These are phyloP conservation scores for Vitis hybrid DNA, from an alignment of 177 flowering plant genomes.

Conservation along the genomic window DNA sequence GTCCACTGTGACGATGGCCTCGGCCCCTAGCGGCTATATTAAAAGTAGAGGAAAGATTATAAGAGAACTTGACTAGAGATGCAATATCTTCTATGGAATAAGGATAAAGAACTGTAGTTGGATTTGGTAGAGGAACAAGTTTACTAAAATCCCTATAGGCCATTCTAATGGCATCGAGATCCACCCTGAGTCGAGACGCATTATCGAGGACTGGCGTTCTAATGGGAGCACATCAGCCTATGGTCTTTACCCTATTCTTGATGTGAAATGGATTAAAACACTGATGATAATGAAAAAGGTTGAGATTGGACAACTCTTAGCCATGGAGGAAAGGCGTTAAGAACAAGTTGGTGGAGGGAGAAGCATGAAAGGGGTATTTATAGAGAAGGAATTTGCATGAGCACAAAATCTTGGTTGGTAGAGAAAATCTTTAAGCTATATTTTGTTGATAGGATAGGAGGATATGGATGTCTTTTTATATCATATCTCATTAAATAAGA, in stretches of 20 bases:
- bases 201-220: slow-evolving; percentile 2
- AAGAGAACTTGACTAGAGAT: slow-evolving; percentile 38
- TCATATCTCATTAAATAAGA: too few species aligned
- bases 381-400: too few species aligned
- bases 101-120: slow-evolving; percentile 62
- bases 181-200: slow-evolving; percentile 24
- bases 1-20: slow-evolving; percentile 73
- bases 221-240: too few species aligned
- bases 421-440: too few species aligned
- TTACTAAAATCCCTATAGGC: slow-evolving; percentile 65
- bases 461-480: too few species aligned
- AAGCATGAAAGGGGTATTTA: not conserved
- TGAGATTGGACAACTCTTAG: slow-evolving; percentile 2
- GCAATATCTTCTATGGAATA: slow-evolving; percentile 41
- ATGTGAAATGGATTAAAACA: slow-evolving; percentile 17
- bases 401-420: not conserved
- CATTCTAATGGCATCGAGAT: slow-evolving; percentile 17
- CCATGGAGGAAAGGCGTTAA: slow-evolving; percentile 12
- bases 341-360: not conserved
- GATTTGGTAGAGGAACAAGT: slow-evolving; percentile 20
- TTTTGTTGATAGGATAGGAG: too few species aligned
- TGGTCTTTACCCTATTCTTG: not conserved
- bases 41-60: slow-evolving; percentile 30
- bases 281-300: slow-evolving; percentile 6
- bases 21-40: slow-evolving; percentile 58